Conservation (phyloP, 2,329 filamentous ascomycete genomes). For the Emergomyces orientalis region DNA sequence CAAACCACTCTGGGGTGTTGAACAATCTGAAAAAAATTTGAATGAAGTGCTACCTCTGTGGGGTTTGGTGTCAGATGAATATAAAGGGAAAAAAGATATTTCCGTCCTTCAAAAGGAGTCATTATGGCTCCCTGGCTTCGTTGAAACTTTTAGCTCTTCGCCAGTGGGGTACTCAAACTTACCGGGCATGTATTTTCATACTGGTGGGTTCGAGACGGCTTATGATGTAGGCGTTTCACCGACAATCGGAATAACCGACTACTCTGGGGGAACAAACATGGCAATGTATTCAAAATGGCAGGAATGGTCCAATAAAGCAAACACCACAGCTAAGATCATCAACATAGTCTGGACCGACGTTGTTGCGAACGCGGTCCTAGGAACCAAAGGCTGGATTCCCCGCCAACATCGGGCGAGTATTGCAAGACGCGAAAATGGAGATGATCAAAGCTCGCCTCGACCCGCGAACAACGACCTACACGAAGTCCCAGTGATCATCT, state of each 20-base stretch:
- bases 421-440: constrained; percentile 25
- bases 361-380: constrained; percentile 36
- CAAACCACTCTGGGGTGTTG: constrained; percentile 32
- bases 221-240: constrained; percentile 11
- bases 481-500: constrained; percentile 21
- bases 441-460: constrained; percentile 29
- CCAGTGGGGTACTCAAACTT: constrained; percentile 23
- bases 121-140: constrained; percentile 27
- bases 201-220: constrained; percentile 18
- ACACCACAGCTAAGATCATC: constrained; percentile 28
- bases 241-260: constrained; percentile 20
- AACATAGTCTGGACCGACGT: constrained; percentile 41
- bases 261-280: constrained; percentile 31
- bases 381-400: constrained; percentile 23
- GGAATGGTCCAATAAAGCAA: constrained; percentile 23
- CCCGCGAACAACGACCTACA: constrained; percentile 28
- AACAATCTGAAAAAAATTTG: constrained; percentile 24
- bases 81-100: constrained; percentile 26
- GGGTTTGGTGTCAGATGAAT: constrained; percentile 31
- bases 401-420: neutral
- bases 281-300: constrained; percentile 38
- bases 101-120: constrained; percentile 24
- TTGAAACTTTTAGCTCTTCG: neutral
- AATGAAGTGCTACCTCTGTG: constrained; percentile 29
- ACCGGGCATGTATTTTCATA: constrained; percentile 28